Conservation (phyloP, 441 rosid species). For the Populus hybrid region DNA sequence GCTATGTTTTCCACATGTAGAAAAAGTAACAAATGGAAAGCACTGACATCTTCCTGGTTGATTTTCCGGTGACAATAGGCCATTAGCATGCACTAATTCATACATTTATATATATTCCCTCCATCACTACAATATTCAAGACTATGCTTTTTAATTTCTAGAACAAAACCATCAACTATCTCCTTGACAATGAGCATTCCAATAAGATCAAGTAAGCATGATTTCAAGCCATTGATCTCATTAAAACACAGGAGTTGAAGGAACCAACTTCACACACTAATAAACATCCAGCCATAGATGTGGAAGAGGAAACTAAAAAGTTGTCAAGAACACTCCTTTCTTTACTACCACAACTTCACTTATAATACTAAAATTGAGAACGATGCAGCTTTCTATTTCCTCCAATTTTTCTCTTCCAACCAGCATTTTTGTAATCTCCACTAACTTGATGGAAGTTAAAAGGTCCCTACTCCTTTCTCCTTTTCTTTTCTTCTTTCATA, state of each 20-base stretch:
- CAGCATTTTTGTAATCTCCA: background rate
- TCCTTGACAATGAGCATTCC: constrained; percentile 2
- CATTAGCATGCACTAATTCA: background rate
- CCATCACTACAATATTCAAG: background rate
- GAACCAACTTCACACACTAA: background rate
- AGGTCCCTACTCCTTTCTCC: background rate
- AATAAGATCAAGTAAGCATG: background rate
- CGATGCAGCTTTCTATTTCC: background rate
- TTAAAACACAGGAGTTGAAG: background rate
- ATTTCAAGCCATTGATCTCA: background rate
- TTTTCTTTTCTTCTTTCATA: background rate
- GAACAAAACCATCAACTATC: background rate
- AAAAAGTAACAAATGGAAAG: constrained; percentile 6
- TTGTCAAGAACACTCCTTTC: background rate
- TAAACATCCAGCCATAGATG: background rate
- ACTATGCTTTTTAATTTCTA: background rate
- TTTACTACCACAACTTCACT: background rate
- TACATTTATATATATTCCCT: background rate
- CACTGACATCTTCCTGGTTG: constrained; percentile 5
- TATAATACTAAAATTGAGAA: background rate
- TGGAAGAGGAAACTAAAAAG: background rate
- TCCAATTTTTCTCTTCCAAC: background rate
- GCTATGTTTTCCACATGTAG: background rate
- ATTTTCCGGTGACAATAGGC: constrained; percentile 1
- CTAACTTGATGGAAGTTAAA: background rate